Evolutionary conservation across 108 stramenopile genomes (phyloP).

Genomic region (Conticribra guillardii): DNA sequence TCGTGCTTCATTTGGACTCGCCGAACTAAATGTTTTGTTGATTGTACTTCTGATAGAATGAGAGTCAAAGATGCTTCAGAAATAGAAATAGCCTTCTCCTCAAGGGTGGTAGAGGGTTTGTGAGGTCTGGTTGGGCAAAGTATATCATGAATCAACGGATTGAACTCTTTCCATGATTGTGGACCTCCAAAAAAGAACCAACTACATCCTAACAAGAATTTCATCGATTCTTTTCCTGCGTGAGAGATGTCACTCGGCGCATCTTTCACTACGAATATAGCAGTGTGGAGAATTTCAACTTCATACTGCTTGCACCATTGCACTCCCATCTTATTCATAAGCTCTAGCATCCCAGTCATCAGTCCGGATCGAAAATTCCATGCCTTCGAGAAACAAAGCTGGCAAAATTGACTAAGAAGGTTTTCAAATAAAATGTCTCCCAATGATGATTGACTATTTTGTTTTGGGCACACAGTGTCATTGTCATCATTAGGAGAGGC

Average conservation of each 20-base stretch:
- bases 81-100: not conserved
- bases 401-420: slow-evolving; percentile 59
- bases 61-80: slow-evolving; percentile 60
- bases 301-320: slow-evolving; percentile 69
- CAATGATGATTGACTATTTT: not conserved
- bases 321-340: slow-evolving; percentile 54
- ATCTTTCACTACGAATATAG: slow-evolving; percentile 77
- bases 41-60: slow-evolving; percentile 65
- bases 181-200: slow-evolving; percentile 53
- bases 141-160: slow-evolving; percentile 39
- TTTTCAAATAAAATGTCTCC: slow-evolving; percentile 54
- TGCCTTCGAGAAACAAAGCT: slow-evolving; percentile 37
- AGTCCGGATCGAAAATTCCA: slow-evolving; percentile 63
- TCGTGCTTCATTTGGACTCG: no score
- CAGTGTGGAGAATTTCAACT: slow-evolving; percentile 70
- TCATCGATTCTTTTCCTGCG: slow-evolving; percentile 57
- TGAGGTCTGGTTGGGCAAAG: slow-evolving; percentile 16
- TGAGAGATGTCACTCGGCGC: slow-evolving; percentile 64
- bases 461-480: not conserved
- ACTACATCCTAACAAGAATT: slow-evolving; percentile 61
- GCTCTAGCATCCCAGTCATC: slow-evolving; percentile 46
- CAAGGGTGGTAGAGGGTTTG: not conserved
- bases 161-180: slow-evolving; percentile 26
- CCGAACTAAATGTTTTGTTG: slow-evolving; percentile 71
- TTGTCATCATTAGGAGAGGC: not conserved